Evolutionary conservation across 306 rosid species (phyloP).

Genomic region (Morella rubra): DNA sequence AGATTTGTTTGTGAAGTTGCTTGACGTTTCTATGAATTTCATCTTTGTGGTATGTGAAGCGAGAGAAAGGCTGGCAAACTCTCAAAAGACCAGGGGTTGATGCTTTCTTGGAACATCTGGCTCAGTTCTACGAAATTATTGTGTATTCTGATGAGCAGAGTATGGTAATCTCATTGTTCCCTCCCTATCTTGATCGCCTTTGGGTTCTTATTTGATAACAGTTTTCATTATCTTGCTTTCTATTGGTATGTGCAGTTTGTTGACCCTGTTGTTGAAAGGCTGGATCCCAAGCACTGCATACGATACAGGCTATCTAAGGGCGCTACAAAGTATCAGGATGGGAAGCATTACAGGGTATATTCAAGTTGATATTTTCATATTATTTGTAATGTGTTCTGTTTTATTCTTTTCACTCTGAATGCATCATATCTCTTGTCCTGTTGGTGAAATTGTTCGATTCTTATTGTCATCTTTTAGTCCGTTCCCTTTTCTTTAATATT

Average conservation of each 20-base stretch:
- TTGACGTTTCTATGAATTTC: constrained; percentile 21
- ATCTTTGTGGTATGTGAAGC: constrained; percentile 49
- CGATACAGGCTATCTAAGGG: constrained; percentile 81
- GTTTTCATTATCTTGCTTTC: constrained; percentile 22
- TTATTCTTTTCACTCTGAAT: neutral
- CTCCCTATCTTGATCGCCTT: constrained; percentile 13
- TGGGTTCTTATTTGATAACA: neutral
- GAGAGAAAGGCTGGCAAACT: constrained; percentile 98
- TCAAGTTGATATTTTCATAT: constrained; percentile 11
- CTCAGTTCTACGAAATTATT: constrained; percentile 78
- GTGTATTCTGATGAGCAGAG: constrained; percentile 84
- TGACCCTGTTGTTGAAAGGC: constrained; percentile 89
- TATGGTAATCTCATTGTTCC: constrained; percentile 55
- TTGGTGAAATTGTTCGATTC: neutral
- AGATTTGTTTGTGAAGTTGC: neutral
- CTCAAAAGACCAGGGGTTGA: constrained; percentile 98
- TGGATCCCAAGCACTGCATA: constrained; percentile 84
- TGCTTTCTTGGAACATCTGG: constrained; percentile 93
- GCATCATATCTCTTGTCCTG: neutral
- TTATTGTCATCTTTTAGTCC: neutral
- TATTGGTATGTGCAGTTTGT: constrained; percentile 65
- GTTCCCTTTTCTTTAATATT: neutral
- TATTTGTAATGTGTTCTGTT: constrained; percentile 22
- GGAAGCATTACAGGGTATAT: constrained; percentile 89
- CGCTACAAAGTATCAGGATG: constrained; percentile 89